A percentile compares a stretch with the other conserved stretches of the same genome.
Evolutionary conservation across 805 yeast genomes (phyloP).

Genomic region (Saccharomyces paradoxus): DNA sequence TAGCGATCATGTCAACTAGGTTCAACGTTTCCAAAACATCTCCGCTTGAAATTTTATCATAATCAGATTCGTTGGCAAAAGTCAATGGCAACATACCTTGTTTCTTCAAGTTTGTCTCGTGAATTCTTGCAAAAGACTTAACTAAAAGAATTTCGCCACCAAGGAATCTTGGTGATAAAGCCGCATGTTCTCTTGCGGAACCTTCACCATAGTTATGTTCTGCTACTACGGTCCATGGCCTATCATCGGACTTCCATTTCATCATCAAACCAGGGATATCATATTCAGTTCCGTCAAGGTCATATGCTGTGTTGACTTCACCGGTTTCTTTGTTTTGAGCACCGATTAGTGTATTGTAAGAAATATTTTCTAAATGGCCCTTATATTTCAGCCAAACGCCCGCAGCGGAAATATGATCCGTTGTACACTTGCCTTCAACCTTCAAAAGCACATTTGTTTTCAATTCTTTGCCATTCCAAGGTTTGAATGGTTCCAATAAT

Average conservation of each 20-base stretch:
- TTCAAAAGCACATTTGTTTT: slow-evolving; percentile 69
- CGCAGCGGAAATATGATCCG: slow-evolving; percentile 97
- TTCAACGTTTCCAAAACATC: slow-evolving; percentile 72
- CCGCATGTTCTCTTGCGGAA: slow-evolving; percentile 98
- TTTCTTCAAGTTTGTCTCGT: slow-evolving; percentile 94
- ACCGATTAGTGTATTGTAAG: slow-evolving; percentile 91
- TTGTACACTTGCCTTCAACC: slow-evolving; percentile 96
- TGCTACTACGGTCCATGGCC: slow-evolving; percentile 93
- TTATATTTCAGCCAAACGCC: slow-evolving; percentile 98
- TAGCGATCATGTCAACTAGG: slow-evolving; percentile 65
- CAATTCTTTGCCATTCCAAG: slow-evolving; percentile 84
- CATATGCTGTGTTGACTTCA: slow-evolving; percentile 85
- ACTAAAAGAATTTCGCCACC: slow-evolving; percentile 86
- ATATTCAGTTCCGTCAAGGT: slow-evolving; percentile 66
- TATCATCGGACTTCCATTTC: slow-evolving; percentile 78
- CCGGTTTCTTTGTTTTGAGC: slow-evolving; percentile 97
- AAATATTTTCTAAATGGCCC: slow-evolving; percentile 93
- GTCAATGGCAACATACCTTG: slow-evolving; percentile 96
- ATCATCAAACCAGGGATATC: slow-evolving; percentile 95
- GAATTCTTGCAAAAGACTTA: slow-evolving; percentile 96
- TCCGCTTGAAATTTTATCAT: slow-evolving; percentile 69
- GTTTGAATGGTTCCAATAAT: slow-evolving; percentile 75
- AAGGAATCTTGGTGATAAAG: slow-evolving; percentile 86
- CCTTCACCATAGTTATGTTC: slow-evolving; percentile 99
- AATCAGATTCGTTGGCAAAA: slow-evolving; percentile 83